Evolutionary conservation across 345 rosid genomes (phyloP).

Genomic region (Aquilaria yunnanensis): DNA sequence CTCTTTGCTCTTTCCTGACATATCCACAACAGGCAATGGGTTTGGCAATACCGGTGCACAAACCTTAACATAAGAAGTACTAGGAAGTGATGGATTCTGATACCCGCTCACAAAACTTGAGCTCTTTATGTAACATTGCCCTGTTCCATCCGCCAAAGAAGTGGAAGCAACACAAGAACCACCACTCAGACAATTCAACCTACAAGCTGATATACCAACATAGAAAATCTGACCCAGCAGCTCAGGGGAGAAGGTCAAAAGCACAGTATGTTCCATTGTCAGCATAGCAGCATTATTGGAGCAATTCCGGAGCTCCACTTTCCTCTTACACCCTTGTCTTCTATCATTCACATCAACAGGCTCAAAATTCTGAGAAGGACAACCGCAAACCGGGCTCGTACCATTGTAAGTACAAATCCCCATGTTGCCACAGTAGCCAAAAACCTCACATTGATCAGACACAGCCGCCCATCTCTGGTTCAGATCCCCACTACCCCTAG

Average conservation of each 20-base stretch:
- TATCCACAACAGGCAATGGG: slow-evolving; percentile 8
- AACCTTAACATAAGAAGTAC: slow-evolving; percentile 59
- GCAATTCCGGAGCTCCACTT: slow-evolving; percentile 43
- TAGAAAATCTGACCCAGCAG: slow-evolving; percentile 29
- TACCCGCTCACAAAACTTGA: slow-evolving; percentile 44
- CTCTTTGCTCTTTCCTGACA: slow-evolving; percentile 8
- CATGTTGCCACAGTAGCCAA: slow-evolving; percentile 57
- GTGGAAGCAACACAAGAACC: slow-evolving; percentile 49
- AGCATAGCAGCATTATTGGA: slow-evolving; percentile 44
- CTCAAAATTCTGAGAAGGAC: slow-evolving; percentile 65
- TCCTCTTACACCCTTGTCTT: slow-evolving; percentile 59
- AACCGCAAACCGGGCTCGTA: slow-evolving; percentile 38
- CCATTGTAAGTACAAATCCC: slow-evolving; percentile 56
- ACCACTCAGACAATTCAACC: slow-evolving; percentile 41
- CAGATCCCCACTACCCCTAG: slow-evolving; percentile 19
- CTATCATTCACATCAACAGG: slow-evolving; percentile 36
- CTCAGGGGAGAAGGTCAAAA: slow-evolving; percentile 49
- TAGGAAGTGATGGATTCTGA: slow-evolving; percentile 46
- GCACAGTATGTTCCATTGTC: slow-evolving; percentile 37
- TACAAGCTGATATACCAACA: slow-evolving; percentile 46
- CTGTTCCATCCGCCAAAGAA: slow-evolving; percentile 53
- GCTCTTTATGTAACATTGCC: slow-evolving; percentile 40
- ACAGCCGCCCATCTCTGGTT: slow-evolving; percentile 49
- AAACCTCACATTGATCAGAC: slow-evolving; percentile 55
- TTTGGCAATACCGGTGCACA: slow-evolving; percentile 44